A percentile compares a stretch with the other conserved stretches of the same genome.
phyloP scores from a whole-genome alignment of 1,284 basidiomycete species.

The Boletus mariae region DNA sequence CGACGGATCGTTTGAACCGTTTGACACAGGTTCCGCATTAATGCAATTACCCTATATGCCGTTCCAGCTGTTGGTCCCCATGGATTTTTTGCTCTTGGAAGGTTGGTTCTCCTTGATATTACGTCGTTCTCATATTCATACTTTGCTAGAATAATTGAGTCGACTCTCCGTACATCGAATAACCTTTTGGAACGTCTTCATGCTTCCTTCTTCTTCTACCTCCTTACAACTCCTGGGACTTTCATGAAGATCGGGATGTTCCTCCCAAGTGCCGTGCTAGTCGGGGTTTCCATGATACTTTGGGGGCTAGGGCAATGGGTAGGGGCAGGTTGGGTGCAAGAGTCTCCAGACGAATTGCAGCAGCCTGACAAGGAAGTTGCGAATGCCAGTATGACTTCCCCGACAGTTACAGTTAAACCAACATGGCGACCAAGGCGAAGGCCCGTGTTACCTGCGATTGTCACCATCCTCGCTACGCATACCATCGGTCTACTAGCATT shows the following conservation, averaged over 20 bases:
- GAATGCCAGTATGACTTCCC: constrained; percentile 1
- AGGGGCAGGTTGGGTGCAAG: constrained; percentile 52
- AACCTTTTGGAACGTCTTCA: constrained; percentile 92
- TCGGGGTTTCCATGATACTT: constrained; percentile 81
- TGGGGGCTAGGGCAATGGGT: constrained; percentile 74
- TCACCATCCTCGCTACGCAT: constrained; percentile 55
- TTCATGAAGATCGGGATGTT: constrained; percentile 90
- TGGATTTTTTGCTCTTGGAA: constrained; percentile 90
- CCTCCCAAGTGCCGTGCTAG: constrained; percentile 78
- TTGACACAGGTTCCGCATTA: constrained; percentile 78
- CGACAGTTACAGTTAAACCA: constrained; percentile 9
- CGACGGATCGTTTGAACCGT: constrained; percentile 6
- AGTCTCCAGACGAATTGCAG: constrained; percentile 7
- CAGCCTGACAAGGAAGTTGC: constrained; percentile 5
- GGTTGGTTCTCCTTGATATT: constrained; percentile 42
- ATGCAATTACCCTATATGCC: constrained; percentile 89
- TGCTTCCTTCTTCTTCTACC: constrained; percentile 94
- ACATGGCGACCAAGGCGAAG: constrained; percentile 39
- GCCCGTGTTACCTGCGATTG: constrained; percentile 51
- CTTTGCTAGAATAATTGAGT: constrained; percentile 68
- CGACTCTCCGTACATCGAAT: constrained; percentile 83
- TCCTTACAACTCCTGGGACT: constrained; percentile 69
- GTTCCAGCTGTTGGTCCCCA: constrained; percentile 88
- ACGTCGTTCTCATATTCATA: not conserved
- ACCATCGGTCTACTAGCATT: constrained; percentile 49